A percentile compares a stretch with the other conserved stretches of the same genome.
Conservation (phyloP, 176 grass and related monocot genomes). For the Carex cristatella region DNA sequence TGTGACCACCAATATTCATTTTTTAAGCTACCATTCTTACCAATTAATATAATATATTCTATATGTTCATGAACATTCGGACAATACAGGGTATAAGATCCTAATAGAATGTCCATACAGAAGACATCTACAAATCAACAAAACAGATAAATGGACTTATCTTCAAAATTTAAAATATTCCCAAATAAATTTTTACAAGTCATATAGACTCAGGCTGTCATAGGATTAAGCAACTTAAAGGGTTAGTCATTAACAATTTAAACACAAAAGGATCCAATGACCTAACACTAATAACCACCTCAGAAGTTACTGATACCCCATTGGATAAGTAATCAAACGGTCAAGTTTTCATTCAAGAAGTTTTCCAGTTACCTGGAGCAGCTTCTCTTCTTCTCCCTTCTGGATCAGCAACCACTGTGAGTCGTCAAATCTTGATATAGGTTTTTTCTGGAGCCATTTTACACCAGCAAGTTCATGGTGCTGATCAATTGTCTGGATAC, state of each 20-base stretch:
- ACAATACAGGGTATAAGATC: background rate
- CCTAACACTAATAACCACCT: background rate
- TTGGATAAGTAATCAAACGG: background rate
- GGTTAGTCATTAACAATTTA: background rate
- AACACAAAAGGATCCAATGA: background rate
- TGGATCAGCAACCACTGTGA: slow-evolving; percentile 95
- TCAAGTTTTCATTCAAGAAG: background rate
- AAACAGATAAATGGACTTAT: background rate
- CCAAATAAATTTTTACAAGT: background rate
- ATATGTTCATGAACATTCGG: background rate
- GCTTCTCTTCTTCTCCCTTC: slow-evolving; percentile 96
- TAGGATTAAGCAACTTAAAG: background rate
- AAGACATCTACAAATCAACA: background rate
- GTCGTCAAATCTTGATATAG: slow-evolving; percentile 72
- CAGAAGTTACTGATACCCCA: background rate
- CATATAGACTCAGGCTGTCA: background rate
- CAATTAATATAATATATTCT: background rate
- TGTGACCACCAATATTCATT: background rate
- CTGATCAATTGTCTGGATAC: slow-evolving; percentile 61
- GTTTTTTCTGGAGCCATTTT: slow-evolving; percentile 80
- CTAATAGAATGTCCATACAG: background rate
- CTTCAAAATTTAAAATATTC: background rate
- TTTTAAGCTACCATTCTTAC: background rate
- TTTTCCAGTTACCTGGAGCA: slow-evolving; percentile 59
- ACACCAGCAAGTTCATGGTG: slow-evolving; percentile 71